Conservation (phyloP, 163 green algal genomes). For the Scenedesmus sp. region DNA sequence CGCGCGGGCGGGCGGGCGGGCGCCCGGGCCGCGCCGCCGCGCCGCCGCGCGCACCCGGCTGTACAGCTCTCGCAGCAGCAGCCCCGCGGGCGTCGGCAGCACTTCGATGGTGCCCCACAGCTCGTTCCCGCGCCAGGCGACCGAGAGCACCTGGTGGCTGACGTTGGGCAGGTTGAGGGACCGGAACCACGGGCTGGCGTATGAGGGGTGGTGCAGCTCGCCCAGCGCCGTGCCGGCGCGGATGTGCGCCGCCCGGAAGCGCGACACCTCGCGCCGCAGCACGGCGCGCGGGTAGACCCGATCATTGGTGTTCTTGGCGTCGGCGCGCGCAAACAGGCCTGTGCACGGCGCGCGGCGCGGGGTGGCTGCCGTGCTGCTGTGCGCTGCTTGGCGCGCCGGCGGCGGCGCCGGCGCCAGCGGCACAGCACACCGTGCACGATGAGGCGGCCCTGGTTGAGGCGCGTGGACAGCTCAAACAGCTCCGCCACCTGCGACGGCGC, state of each 20-base stretch:
- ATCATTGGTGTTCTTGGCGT: conserved; percentile 74
- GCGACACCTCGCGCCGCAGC: conserved; percentile 65
- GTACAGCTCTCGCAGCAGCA: conserved; percentile 75
- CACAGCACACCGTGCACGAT: conserved; percentile 66
- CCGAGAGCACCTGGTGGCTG: conserved; percentile 54
- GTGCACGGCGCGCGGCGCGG: neutral
- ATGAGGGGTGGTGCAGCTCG: conserved; percentile 79
- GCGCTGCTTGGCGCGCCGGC: neutral
- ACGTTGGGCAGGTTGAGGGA: conserved; percentile 75
- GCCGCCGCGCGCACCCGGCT: conserved; percentile 13
- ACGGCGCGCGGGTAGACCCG: conserved; percentile 73
- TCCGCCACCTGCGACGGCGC: conserved; percentile 48
- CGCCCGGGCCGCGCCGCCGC: neutral
- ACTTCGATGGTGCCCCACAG: conserved; percentile 76
- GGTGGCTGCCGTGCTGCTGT: neutral
- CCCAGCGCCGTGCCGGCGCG: conserved; percentile 64
- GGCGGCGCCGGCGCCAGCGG: neutral
- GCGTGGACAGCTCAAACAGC: conserved; percentile 58
- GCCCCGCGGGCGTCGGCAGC: conserved; percentile 70
- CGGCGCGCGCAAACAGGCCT: conserved; percentile 74
- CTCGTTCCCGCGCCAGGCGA: conserved; percentile 39
- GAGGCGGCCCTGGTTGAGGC: conserved; percentile 60
- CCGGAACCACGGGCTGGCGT: conserved; percentile 70
- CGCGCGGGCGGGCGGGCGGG: no score
- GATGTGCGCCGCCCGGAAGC: conserved; percentile 64